Percentiles rank a stretch among this genome's conserved stretches.
Conservation (phyloP, 441 rosid species). For the Metrosideros polymorpha region DNA sequence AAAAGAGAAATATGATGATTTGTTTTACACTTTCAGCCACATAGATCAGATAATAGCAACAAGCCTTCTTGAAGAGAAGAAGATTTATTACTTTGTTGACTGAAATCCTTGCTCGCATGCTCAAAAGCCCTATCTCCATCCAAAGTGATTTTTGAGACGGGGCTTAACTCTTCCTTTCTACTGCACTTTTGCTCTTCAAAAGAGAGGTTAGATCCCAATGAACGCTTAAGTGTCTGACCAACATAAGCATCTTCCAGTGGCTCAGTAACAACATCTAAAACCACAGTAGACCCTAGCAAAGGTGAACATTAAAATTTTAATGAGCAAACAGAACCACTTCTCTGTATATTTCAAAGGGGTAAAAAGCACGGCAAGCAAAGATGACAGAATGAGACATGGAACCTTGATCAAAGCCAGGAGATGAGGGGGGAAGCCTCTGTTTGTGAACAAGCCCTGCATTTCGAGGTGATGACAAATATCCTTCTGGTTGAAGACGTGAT, state of each 20-base stretch:
- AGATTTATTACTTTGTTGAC: conserved; percentile 58
- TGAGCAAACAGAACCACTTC: neutral
- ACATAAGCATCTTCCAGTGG: conserved; percentile 35
- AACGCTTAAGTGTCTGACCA: conserved; percentile 63
- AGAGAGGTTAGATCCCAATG: conserved; percentile 18
- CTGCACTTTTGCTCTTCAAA: conserved; percentile 31
- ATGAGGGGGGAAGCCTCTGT: conserved; percentile 48
- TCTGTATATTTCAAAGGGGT: neutral
- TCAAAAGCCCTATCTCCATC: conserved; percentile 23
- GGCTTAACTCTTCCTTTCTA: conserved; percentile 25
- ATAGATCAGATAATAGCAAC: conserved; percentile 4
- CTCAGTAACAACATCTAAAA: conserved; percentile 55
- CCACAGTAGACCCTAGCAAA: conserved; percentile 51
- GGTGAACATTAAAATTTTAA: neutral
- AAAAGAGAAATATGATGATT: conserved; percentile 46
- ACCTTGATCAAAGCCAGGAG: conserved; percentile 44
- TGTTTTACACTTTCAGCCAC: conserved; percentile 24
- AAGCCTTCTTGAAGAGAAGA: conserved; percentile 18
- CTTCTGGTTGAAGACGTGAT: conserved; percentile 60
- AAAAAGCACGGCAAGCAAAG: neutral
- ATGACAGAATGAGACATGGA: neutral
- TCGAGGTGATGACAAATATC: conserved; percentile 35
- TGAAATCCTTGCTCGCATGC: conserved; percentile 18
- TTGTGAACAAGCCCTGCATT: conserved; percentile 50
- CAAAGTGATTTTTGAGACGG: conserved; percentile 14